Base-by-base conservation (phyloP, 306 rosid species). In the Potentilla sterilis region DNA sequence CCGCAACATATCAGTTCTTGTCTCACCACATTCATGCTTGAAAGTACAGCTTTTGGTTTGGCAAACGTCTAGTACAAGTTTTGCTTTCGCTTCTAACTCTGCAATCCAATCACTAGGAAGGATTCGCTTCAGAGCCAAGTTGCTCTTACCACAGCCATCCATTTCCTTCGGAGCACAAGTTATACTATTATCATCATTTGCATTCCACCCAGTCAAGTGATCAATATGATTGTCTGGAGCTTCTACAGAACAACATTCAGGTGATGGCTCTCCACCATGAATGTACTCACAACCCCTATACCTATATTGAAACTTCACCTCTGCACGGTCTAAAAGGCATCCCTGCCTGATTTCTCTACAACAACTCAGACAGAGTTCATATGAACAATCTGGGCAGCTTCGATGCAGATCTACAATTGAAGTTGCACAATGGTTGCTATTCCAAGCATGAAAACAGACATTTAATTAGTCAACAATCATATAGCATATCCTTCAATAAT, bases 391-490 rank as follows among this genome's bases (percentile, higher is more conserved):
- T 62, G 91, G 88, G 83, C 97, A 92, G 87, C 88, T 89, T 76
- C 93, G 83, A 75, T 92, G 93, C 58, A 92, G 85, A 61, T 92
- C 96, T 69, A 83, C 55, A 61, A 92, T 92, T 84, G 97, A 92
- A 77, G 96, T 92, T 69, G 96, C 97, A 86, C 97, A 92, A 70
- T 85, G 86, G 70, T 92, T 78, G 81, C 97, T 92, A 82, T 77
- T 79, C 85, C 84, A 85, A 71, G 65, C 79, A 66, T 54, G 73
- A 69, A 67, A 67, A 28, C 18, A 49, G 75, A 49, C 55, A 43
- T 62, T 49, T 62, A 18, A 67, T 44, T 46, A 74, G 66, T 41
- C 65, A 28, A 55, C 35, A 57, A 66, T 87, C 63, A 63, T 61
- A 75, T 58, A 76, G 32, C 41, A 55, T 49, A 70, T 70, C 61